Base-by-base conservation (phyloP, 768 basidiomycete species). In the Cyathus striatus region DNA sequence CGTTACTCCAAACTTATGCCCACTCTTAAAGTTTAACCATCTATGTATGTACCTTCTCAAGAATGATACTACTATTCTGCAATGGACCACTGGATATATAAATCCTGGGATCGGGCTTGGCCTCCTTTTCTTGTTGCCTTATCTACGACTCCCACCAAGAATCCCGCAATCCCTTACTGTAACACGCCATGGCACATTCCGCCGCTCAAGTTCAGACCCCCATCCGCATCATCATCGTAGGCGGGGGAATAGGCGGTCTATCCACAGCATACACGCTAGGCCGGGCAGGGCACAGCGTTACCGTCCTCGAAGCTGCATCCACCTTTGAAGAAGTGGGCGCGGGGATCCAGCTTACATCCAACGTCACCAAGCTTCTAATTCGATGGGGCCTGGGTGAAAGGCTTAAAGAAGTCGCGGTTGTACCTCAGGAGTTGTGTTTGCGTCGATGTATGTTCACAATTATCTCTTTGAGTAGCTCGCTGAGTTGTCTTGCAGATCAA, bases 241-340 rank as follows among this genome's bases (percentile, higher is more conserved):
- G 76, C 4, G 72, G 71, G 34, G 77, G 77, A 10, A 61, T 78
- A 1, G 76, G 70, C 2, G 77, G 77, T 10, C 59, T 78, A 23
- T 51, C 72, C 2, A 65, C 71, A 1, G 76, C 73, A 5, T 68
- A 64, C 53, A 59, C 60, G 27, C 62, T 78, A 9, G 70, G 72
- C 3, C 60, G 62, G 16, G 66, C 69, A 0, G 76, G 76, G 1
- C 75, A 78, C 54, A 65, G 50, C 4, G 65, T 78, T 40, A 74
- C 72, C 23, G 58, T 78, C 38, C 57, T 78, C 26, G 76, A 78
- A 48, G 50, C 52, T 16, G 69, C 75, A 2, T 36, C 49, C 0
- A 41, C 49, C 3, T 57, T 73, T 12, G 61, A 64, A 1, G 74
- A 76, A 43, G 64, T 74, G 5, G 75, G 77, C 2, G 76, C 76